Percentiles rank a stretch among this genome's conserved stretches.
These are phyloP conservation scores for Elongisporangium senticosum DNA, from an alignment of 352 stramenopile genomes.

Conservation along the genomic window DNA sequence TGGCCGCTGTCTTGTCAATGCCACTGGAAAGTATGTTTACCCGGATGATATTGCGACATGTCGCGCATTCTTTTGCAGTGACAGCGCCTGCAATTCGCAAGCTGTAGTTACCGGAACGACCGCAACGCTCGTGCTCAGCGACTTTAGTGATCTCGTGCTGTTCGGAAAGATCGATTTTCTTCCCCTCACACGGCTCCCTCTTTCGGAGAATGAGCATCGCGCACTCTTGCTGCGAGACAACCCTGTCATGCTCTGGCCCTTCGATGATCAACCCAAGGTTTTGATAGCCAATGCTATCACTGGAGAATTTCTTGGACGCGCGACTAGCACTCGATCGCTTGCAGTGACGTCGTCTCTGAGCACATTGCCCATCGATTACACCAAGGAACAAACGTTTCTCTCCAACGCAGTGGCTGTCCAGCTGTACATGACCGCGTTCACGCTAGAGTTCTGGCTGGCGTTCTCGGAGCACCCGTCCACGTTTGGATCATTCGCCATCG, in stretches of 20 bases:
- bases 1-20: constrained; percentile 21
- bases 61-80: constrained; percentile 23
- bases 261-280: constrained; percentile 31
- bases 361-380: constrained; percentile 35
- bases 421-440: constrained; percentile 45
- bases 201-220: constrained; percentile 46
- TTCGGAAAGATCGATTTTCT: constrained; percentile 34
- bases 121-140: constrained; percentile 25
- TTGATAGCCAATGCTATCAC: constrained; percentile 10
- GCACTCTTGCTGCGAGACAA: constrained; percentile 53
- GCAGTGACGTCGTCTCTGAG: neutral
- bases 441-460: constrained; percentile 56
- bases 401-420: constrained; percentile 39
- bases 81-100: constrained; percentile 21
- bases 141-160: constrained; percentile 49
- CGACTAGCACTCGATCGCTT: neutral
- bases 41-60: constrained; percentile 8
- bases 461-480: constrained; percentile 6
- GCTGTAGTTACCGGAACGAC: constrained; percentile 7
- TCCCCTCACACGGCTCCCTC: constrained; percentile 31
- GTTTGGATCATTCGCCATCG: constrained; percentile 6
- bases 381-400: constrained; percentile 46
- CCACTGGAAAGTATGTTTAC: constrained; percentile 5
- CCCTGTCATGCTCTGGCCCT: constrained; percentile 51
- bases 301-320: neutral